These are phyloP conservation scores for Myochromella boudieri DNA, from an alignment of 768 basidiomycete genomes.

Conservation along the genomic window DNA sequence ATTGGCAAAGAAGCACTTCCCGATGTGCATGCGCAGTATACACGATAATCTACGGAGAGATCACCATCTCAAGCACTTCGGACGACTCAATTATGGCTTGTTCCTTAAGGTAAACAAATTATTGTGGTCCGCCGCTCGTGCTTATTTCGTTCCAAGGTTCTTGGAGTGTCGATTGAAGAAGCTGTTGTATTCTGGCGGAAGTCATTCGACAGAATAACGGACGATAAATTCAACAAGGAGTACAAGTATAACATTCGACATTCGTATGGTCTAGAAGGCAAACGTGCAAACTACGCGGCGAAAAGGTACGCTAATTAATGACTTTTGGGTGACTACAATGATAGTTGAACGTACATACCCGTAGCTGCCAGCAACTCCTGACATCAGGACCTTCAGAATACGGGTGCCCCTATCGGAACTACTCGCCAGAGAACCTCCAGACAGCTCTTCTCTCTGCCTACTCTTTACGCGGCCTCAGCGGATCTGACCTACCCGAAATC, in stretches of 20 bases:
- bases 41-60: constrained; percentile 78
- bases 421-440: constrained; percentile 79
- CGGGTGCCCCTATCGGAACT: constrained; percentile 94
- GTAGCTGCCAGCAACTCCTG: constrained; percentile 89
- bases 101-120: constrained; percentile 79
- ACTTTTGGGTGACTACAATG: not conserved
- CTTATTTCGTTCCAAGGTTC: constrained; percentile 50
- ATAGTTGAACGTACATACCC: constrained; percentile 3
- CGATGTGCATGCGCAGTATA: constrained; percentile 90
- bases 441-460: constrained; percentile 72
- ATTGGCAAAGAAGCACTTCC: constrained; percentile 85
- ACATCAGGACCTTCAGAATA: constrained; percentile 60
- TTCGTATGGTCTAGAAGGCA: constrained; percentile 91
- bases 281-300: constrained; percentile 91
- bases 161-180: constrained; percentile 93
- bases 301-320: constrained; percentile 60
- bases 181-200: constrained; percentile 92
- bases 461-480: constrained; percentile 60
- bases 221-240: constrained; percentile 97
- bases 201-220: constrained; percentile 76
- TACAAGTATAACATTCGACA: constrained; percentile 98
- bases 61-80: constrained; percentile 90
- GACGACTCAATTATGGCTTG: constrained; percentile 85
- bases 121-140: not conserved
- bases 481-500: constrained; percentile 78